Base-by-base conservation (phyloP, 306 rosid genomes). In the Ormosia semicastrata region DNA sequence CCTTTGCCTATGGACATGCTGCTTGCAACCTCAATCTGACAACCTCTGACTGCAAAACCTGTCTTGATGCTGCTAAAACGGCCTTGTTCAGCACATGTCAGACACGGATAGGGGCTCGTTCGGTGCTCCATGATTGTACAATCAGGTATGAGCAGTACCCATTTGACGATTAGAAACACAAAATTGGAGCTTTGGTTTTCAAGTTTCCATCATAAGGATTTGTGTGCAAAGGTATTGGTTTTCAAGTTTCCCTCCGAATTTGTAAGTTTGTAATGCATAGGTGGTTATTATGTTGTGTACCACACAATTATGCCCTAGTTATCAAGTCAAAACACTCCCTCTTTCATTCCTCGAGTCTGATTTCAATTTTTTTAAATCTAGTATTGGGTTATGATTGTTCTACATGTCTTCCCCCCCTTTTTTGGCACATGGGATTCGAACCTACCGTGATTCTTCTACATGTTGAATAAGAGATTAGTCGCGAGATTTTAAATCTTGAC, bases 141-240 rank as follows among this genome's bases (percentile, higher is more conserved):
- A 80, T 90, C 60, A 86, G 95, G 92, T 90, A 92, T 15, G 95
- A 94, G 84, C 95, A 90, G 75, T 92, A 90, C 89, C 93, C 97
- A 15, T 90, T 94, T 85, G 86, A 87, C 15, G 83, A 92, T 69
- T 89, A 81, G 81, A 32, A 7, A 52, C 6, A 30, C 0, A 62
- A 71, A 15, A 8, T 66, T 54, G 9, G 63, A 68, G 11, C 24
- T 70, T 65, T 4, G 46, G 8, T 14, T 66, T 68, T 49, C 50
- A n/a, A 53, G 50, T 69, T 70, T 47, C 57, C 7, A 37, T 40
- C 29, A 32, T n/a, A 36, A 71, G 47, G 39, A 36, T 66, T 63
- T 78, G 49, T 37, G 7, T 72, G 15, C 41, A 6, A 6, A 37
- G 24, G 44, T 15, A 63, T 53, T 2, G 15, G 13, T 24, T 41